These are phyloP conservation scores for Aspergillus campestris DNA, from an alignment of 495 filamentous ascomycete species.

Conservation along the genomic window DNA sequence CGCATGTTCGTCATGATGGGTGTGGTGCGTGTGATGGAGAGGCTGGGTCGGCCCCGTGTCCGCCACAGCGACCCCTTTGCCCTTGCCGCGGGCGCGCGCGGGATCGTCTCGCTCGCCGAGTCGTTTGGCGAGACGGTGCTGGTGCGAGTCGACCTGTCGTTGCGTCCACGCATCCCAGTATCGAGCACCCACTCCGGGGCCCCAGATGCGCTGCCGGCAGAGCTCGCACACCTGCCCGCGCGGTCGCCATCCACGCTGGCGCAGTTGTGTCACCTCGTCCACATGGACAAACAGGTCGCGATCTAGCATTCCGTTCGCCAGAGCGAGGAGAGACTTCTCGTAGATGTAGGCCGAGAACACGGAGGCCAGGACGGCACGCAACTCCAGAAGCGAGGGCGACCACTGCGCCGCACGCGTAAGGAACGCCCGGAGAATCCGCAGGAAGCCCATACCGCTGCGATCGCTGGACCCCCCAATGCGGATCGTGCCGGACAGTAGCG, in stretches of 20 bases:
- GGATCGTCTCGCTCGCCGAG: constrained; percentile 22
- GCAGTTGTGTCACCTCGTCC: constrained; percentile 58
- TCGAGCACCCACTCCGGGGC: constrained; percentile 68
- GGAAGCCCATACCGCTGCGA: constrained; percentile 63
- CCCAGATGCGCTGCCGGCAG: constrained; percentile 80
- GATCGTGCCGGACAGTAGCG: constrained; percentile 65
- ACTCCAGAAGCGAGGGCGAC: constrained; percentile 79
- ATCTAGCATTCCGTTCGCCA: constrained; percentile 81
- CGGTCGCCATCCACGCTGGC: constrained; percentile 87
- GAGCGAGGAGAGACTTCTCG: constrained; percentile 74
- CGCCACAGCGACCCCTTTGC: constrained; percentile 29
- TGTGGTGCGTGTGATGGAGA: constrained; percentile 10
- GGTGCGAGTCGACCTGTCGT: constrained; percentile 40
- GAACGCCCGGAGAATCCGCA: constrained; percentile 84
- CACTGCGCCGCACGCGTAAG: constrained; percentile 71
- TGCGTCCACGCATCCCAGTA: constrained; percentile 78
- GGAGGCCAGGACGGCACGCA: constrained; percentile 73
- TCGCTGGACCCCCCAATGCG: constrained; percentile 24
- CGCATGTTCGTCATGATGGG: constrained; percentile 5
- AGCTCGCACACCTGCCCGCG: constrained; percentile 77
- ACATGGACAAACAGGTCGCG: constrained; percentile 86
- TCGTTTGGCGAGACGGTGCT: constrained; percentile 24
- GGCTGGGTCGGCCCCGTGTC: constrained; percentile 11
- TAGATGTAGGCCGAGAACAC: constrained; percentile 95
- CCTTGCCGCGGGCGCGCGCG: constrained; percentile 28